Percentiles rank a stretch among this genome's conserved stretches.
Conservation (phyloP, 1,139 yeast species). For the Kodamaea plutei region DNA sequence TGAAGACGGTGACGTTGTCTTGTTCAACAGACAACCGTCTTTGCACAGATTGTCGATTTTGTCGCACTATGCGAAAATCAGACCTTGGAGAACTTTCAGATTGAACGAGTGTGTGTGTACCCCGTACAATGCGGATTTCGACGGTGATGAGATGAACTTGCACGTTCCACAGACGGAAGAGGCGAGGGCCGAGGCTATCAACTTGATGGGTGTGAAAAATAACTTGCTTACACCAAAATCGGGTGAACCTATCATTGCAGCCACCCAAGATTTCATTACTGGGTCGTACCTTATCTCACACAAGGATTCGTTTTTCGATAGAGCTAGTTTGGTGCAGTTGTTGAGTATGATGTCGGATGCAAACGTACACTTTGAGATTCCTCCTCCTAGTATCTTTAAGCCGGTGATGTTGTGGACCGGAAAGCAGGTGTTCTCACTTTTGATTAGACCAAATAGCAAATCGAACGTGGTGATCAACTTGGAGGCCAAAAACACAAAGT, state of each 20-base stretch:
- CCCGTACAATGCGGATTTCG: slow-evolving; percentile 98
- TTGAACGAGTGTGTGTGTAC: slow-evolving; percentile 99
- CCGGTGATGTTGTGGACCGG: slow-evolving; percentile 96
- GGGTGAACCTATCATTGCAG: slow-evolving; percentile 99
- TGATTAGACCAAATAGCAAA: slow-evolving; percentile 74
- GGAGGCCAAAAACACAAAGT: slow-evolving; percentile 93
- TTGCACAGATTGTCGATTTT: slow-evolving; percentile 90
- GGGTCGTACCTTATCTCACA: slow-evolving; percentile 91
- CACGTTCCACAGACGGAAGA: slow-evolving; percentile 99
- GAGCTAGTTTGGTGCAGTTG: slow-evolving; percentile 78
- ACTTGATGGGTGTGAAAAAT: slow-evolving; percentile 96
- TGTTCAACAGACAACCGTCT: slow-evolving; percentile 97
- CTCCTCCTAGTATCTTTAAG: slow-evolving; percentile 91
- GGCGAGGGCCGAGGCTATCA: slow-evolving; percentile 96
- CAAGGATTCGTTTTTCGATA: slow-evolving; percentile 88
- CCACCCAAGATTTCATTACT: slow-evolving; percentile 98
- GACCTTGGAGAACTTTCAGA: slow-evolving; percentile 98
- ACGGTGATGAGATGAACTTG: slow-evolving; percentile 99
- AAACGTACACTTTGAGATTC: slow-evolving; percentile 78
- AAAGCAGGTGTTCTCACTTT: slow-evolving; percentile 84
- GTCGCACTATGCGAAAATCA: slow-evolving; percentile 90
- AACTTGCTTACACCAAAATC: slow-evolving; percentile 93
- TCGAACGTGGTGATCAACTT: slow-evolving; percentile 83
- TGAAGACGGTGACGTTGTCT: slow-evolving; percentile 93
- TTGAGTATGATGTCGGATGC: slow-evolving; percentile 97